Base-by-base conservation (phyloP, 768 basidiomycete genomes). In the Cubamyces lactineus region DNA sequence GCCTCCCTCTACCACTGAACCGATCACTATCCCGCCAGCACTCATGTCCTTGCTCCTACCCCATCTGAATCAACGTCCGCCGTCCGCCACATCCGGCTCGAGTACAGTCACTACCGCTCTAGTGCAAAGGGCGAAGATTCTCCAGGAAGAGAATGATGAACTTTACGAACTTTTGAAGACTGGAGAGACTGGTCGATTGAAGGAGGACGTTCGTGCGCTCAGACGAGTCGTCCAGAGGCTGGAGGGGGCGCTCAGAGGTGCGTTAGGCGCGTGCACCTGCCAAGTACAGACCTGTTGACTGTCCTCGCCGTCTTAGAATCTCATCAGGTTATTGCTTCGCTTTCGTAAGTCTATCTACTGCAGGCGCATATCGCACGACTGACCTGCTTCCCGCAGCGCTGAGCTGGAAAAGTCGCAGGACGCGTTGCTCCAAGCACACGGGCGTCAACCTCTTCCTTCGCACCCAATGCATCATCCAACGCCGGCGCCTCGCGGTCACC, bases 71-170 rank as follows among this genome's bases (percentile, higher is more conserved):
- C 76, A 77, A 54, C 71, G 75, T n/a, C 67, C 78, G 16, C 66
- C 64, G 26, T 66, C 72, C 67, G 63, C 70, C 53, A 65, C 66
- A 48, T 57, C 65, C 34, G 65, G 67, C 21, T 66, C 69, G 12
- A 83, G 79, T 64, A 88, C 88, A 1, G 87, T 90, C 34, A 76
- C 84, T 41, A 79, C 86, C n/a, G 92, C 92, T 0, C 80, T 94
- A 59, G 88, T 84, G 0, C 91, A 93, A 69, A 81, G 90, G 49
- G 82, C 84, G 26, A 84, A 84, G 50, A 73, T 87, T 17, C 77
- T 94, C 11, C 92, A 94, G 71, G 88, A 92, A 58, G 92, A 94
- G 73, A 94, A 94, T 62, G 91, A 94, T 66, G 92, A 94, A 65
- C 73, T 94, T 17, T 94, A 94, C 71, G 83, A 86, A 51, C 75